Evolutionary conservation across 495 filamentous ascomycete genomes (phyloP), one percentile per base, ranked within the genome.

Genomic region (Hyaloscypha variabilis): DNA sequence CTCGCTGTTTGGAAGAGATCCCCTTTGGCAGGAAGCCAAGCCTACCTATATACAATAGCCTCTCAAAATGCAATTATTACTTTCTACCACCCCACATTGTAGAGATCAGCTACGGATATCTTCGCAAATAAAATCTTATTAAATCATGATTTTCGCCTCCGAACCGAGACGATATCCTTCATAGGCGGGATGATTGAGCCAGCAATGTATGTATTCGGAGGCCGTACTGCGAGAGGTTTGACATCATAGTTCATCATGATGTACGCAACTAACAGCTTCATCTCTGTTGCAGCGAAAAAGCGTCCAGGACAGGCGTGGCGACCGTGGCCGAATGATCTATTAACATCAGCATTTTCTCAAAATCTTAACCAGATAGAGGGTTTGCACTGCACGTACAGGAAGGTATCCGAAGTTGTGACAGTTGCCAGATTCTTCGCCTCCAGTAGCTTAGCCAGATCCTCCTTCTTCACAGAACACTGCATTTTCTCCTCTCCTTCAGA

Each of bases 301-400:
- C 87, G 76, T 0, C 87, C 87, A 0, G 86, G 86, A 69, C 85
- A 87, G 0, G 87, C 83, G 60, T 88, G 82, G 39, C 72, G 69
- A 0, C 86, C 85, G 64, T 82, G 76, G 0, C 85, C 84, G 57
- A 85, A 88, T 14, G 23, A n/a, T 19, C 26, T 62, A 25, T 0
- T 21, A 21, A 11, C 25, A 54, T 54, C 26, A 54, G n/a, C 51
- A 49, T n/a, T n/a, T n/a, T n/a, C n/a, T n/a, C n/a, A n/a, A n/a
- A n/a, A n/a, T n/a, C n/a, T n/a, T n/a, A n/a, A 34, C 8, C 31
- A 34, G 13, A 6, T 8, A 6, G 31, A 34, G 13, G 31, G 31
- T 34, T 34, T 6, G 46, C 13, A 19, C n/a, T 8, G 6, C 29
- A 39, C 11, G n/a, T n/a, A 61, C 58, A 67, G 60, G 55, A 67